Base-by-base conservation (phyloP, 441 rosid genomes). In the Jatropha podagrica region DNA sequence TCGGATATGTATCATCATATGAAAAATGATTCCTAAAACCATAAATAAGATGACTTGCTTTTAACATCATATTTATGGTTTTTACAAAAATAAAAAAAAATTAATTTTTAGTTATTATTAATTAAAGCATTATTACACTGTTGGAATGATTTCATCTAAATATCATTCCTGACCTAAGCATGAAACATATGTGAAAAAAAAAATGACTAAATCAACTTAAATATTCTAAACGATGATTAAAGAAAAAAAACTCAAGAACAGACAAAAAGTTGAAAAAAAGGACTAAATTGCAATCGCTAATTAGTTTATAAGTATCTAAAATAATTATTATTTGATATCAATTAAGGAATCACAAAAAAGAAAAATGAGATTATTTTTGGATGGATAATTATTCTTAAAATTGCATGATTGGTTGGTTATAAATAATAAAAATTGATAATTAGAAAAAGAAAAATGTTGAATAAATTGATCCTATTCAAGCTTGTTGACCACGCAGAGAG, bases 401-500 rank as follows among this genome's bases (percentile, higher is more conserved):
- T 61, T 46, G 75, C 59, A 72, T 17, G 54, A 51, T 48, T 60
- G 9, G 49, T 26, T 48, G 40, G 73, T 59, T 66, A 52, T 52
- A 17, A 17, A 54, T 13, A 54, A 54, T 5, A 52, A 54, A 54
- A 54, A 18, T 54, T 15, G 2, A 5, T 52, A 5, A 51, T 42
- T 17, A 58, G 5, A 38, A 20, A 58, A 23, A 44, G 0, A 55
- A 5, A 37, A 46, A 17, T 8, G 14, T 49, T n/a, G n/a, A 37
- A 8, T 46, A 46, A 42, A 70, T 74, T 41, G n/a, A 68, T 54
- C 51, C 3, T 62, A 66, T 61, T 66, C 38, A 74, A 77, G 74
- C 73, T 74, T 81, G 81, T 68, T 72, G 83, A 83, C 79, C 65
- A 78, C 72, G 78, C 76, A 41, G 41, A 64, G 49, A 63, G 60